Conservation (phyloP, 2,329 filamentous ascomycete genomes). For the Chalara sp. region DNA sequence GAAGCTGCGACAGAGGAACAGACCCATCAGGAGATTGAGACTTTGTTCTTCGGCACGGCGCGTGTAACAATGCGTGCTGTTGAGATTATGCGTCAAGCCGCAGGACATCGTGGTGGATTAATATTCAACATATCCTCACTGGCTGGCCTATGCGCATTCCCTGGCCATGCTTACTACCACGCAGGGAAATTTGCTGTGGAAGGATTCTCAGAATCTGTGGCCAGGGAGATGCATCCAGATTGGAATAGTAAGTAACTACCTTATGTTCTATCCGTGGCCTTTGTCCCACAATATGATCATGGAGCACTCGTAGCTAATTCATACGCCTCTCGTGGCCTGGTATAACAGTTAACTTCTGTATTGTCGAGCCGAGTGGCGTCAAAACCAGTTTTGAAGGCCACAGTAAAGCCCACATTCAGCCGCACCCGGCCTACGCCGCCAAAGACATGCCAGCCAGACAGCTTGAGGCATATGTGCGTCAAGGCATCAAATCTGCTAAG, state of each 20-base stretch:
- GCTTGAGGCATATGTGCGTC: conserved; percentile 17
- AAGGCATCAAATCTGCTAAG: conserved; percentile 13
- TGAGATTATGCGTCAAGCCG: conserved; percentile 31
- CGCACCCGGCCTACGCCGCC: conserved; percentile 20
- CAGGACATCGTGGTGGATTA: conserved; percentile 27
- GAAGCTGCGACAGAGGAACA: conserved; percentile 35
- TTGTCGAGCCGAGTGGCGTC: conserved; percentile 35
- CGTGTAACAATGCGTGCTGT: conserved; percentile 32
- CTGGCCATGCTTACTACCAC: conserved; percentile 34
- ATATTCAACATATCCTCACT: conserved; percentile 36
- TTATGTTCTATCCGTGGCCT: conserved; percentile 13
- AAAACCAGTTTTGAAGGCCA: conserved; percentile 35
- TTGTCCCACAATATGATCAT: conserved; percentile 2
- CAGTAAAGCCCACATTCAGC: conserved; percentile 17
- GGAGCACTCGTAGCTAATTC: conserved; percentile 23
- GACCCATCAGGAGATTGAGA: conserved; percentile 32
- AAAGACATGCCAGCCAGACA: conserved; percentile 27
- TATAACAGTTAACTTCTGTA: conserved; percentile 32
- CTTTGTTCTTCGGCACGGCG: conserved; percentile 37
- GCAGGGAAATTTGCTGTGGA: conserved; percentile 35
- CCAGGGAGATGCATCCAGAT: conserved; percentile 29
- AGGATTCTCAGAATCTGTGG: conserved; percentile 31
- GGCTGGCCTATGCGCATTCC: conserved; percentile 29
- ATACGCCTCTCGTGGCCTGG: conserved; percentile 26
- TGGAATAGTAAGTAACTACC: conserved; percentile 27